A percentile compares a stretch with the other conserved stretches of the same genome.
Evolutionary conservation across 106 monocot species (phyloP).

Genomic region (Xerophyta viscosa): DNA sequence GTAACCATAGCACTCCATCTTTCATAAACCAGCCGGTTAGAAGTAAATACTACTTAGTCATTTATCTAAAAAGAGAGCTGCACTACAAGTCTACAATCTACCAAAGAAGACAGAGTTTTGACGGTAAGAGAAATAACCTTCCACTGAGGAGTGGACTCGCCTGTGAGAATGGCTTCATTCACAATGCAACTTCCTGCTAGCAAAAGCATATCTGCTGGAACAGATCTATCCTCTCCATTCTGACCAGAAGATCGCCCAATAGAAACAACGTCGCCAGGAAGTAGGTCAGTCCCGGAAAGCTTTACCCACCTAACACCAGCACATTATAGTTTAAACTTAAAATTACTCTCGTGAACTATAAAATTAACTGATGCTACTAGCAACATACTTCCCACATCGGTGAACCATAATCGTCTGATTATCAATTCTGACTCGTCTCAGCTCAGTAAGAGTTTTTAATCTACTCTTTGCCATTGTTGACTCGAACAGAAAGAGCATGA

Average conservation of each 20-base stretch:
- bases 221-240: slow-evolving; percentile 79
- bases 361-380: not conserved
- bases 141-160: slow-evolving; percentile 99
- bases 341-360: not conserved
- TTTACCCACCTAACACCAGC: slow-evolving; percentile 78
- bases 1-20: no score
- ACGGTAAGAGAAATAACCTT: slow-evolving; percentile 53
- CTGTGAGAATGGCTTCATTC: slow-evolving; percentile 99
- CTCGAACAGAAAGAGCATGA: slow-evolving; percentile 97
- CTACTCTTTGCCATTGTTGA: slow-evolving; percentile 99
- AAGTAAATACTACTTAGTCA: no score
- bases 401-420: slow-evolving; percentile 69
- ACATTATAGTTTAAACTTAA: not conserved
- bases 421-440: slow-evolving; percentile 95
- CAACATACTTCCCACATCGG: slow-evolving; percentile 82
- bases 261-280: slow-evolving; percentile 97
- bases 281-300: slow-evolving; percentile 85
- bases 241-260: slow-evolving; percentile 69
- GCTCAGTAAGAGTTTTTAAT: slow-evolving; percentile 89
- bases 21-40: no score
- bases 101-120: not conserved
- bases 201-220: slow-evolving; percentile 93
- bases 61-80: no score
- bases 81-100: no score
- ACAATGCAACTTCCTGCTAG: slow-evolving; percentile 91